Evolutionary conservation across 345 rosid genomes (phyloP).

Genomic region (Pistacia integerrima): DNA sequence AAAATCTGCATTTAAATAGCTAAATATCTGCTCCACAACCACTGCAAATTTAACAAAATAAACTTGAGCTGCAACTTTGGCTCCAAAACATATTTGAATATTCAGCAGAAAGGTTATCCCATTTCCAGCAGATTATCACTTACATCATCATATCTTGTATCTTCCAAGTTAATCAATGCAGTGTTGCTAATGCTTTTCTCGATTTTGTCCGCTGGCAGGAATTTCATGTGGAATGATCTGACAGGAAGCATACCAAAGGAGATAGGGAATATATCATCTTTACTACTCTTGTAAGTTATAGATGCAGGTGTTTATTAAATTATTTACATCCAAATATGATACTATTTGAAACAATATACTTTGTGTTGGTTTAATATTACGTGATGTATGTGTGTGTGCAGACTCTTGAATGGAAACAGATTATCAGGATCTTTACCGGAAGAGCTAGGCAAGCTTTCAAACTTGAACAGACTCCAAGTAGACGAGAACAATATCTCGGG

Average conservation of each 20-base stretch:
- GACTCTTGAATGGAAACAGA: conserved; percentile 92
- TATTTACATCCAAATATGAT: neutral
- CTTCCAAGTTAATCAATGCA: conserved; percentile 5
- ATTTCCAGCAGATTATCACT: too few relatives aligned
- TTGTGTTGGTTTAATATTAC: conserved; percentile 6
- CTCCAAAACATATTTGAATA: too few relatives aligned
- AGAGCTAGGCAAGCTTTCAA: conserved; percentile 69
- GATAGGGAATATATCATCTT: conserved; percentile 72
- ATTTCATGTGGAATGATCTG: conserved; percentile 92
- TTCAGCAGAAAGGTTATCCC: too few relatives aligned
- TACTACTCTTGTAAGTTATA: conserved; percentile 75
- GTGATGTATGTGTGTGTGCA: conserved; percentile 29
- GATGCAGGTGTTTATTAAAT: neutral
- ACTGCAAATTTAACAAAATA: too few relatives aligned
- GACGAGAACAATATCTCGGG: conserved; percentile 82
- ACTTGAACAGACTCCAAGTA: conserved; percentile 69
- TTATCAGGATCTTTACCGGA: conserved; percentile 81
- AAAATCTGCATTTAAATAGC: too few relatives aligned
- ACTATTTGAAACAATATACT: neutral
- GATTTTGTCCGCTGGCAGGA: conserved; percentile 42
- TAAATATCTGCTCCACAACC: too few relatives aligned
- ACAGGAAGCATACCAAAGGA: conserved; percentile 85
- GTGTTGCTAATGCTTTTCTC: conserved; percentile 22
- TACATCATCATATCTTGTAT: too few relatives aligned
- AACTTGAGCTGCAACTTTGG: too few relatives aligned